These are phyloP conservation scores for Amaranthus cruentus DNA, from an alignment of 148 eudicot species.

Conservation along the genomic window DNA sequence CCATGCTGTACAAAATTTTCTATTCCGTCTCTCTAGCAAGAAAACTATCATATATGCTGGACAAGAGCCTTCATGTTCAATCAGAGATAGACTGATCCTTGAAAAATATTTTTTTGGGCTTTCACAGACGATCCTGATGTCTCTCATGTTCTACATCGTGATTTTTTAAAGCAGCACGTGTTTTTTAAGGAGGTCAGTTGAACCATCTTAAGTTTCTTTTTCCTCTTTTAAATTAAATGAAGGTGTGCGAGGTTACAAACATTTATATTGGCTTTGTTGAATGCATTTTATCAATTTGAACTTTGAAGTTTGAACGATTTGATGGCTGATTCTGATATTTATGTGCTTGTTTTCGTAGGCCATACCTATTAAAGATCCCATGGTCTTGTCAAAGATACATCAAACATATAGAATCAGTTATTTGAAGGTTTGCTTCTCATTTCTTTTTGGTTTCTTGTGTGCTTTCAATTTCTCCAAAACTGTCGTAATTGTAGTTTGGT, in stretches of 20 bases:
- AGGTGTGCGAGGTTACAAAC: background rate
- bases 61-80: background rate
- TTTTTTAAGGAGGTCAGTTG: slow-evolving; percentile 78
- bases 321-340: background rate
- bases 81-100: slow-evolving; percentile 11
- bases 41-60: background rate
- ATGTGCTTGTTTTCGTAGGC: slow-evolving; percentile 44
- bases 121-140: slow-evolving; percentile 72
- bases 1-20: background rate
- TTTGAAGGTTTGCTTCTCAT: slow-evolving; percentile 52
- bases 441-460: slow-evolving; percentile 15
- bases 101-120: slow-evolving; percentile 13
- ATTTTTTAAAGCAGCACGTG: slow-evolving; percentile 75
- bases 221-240: background rate
- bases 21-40: background rate
- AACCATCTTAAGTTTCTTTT: background rate
- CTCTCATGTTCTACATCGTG: slow-evolving; percentile 70
- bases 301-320: background rate
- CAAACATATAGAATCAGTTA: slow-evolving; percentile 88
- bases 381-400: slow-evolving; percentile 86
- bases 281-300: background rate
- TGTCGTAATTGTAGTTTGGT: slow-evolving; percentile 1
- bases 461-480: background rate
- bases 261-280: background rate
- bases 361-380: slow-evolving; percentile 77